Evolutionary conservation across 306 rosid species (phyloP).

Genomic region (Inga leiocalycina): DNA sequence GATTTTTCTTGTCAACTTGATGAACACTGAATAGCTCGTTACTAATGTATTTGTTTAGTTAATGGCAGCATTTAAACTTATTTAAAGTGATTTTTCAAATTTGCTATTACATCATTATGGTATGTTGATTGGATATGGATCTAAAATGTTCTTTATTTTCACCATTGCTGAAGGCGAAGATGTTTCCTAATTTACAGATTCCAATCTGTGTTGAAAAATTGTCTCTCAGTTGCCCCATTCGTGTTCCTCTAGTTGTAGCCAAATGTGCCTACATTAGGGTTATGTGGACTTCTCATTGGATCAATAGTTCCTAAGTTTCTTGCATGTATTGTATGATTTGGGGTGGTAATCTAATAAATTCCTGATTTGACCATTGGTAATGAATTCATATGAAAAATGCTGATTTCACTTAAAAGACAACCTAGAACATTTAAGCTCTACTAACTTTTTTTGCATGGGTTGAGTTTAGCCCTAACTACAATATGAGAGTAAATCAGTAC

Average conservation of each 20-base stretch:
- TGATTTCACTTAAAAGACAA: background rate
- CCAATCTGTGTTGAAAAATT: background rate
- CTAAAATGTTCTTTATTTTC: background rate
- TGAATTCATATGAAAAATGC: background rate
- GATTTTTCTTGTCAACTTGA: background rate
- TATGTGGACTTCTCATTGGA: constrained; percentile 3
- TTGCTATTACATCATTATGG: background rate
- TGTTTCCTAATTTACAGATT: background rate
- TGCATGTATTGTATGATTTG: background rate
- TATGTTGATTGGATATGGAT: constrained; percentile 2
- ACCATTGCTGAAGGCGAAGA: constrained; percentile 15
- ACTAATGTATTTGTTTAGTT: background rate
- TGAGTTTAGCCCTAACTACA: background rate
- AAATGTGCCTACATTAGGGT: background rate
- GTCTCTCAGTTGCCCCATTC: background rate
- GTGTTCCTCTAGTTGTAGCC: constrained; percentile 17
- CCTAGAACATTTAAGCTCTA: background rate
- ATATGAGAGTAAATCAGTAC: background rate
- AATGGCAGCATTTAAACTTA: background rate
- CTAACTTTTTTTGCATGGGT: background rate
- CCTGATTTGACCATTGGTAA: background rate
- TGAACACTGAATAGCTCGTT: background rate
- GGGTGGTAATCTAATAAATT: background rate
- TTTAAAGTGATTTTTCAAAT: background rate
- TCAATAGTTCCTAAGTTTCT: constrained; percentile 10